Conservation (phyloP, 139 green algal species). For the Chlamydomonas incerta region DNA sequence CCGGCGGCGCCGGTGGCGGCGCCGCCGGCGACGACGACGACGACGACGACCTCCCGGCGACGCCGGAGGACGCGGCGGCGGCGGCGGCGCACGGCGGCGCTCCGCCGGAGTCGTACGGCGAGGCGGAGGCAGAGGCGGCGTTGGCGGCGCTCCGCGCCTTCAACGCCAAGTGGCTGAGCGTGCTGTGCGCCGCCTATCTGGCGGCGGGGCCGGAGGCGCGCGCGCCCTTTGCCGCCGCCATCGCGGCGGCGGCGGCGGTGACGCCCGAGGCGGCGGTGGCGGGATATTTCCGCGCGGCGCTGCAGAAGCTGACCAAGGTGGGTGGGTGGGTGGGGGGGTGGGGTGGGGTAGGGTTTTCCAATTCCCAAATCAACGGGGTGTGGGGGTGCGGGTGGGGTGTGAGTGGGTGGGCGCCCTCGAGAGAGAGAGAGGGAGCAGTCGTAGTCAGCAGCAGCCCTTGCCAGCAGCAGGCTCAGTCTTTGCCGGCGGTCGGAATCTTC, state of each 20-base stretch:
- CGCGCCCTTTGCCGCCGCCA: slow-evolving; percentile 57
- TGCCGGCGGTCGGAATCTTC: too few relatives aligned
- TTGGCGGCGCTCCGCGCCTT: slow-evolving; percentile 67
- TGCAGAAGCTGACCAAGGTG: slow-evolving; percentile 43
- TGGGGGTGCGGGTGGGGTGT: too few relatives aligned
- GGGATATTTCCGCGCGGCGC: slow-evolving; percentile 75
- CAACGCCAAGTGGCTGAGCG: slow-evolving; percentile 84
- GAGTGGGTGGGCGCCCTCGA: too few relatives aligned
- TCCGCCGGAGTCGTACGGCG: slow-evolving; percentile 42
- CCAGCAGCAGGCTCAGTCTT: too few relatives aligned
- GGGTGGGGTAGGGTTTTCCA: neutral
- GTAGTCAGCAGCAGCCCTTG: too few relatives aligned
- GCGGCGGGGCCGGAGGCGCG: slow-evolving; percentile 61
- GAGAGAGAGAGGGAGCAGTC: too few relatives aligned
- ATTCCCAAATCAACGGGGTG: too few relatives aligned
- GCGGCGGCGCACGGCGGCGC: slow-evolving; percentile 47
- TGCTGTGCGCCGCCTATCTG: slow-evolving; percentile 72
- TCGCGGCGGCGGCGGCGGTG: slow-evolving; percentile 79
- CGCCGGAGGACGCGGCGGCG: slow-evolving; percentile 6
- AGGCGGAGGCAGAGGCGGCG: slow-evolving; percentile 54
- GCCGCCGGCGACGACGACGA: slow-evolving; percentile 41
- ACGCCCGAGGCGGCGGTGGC: slow-evolving; percentile 56
- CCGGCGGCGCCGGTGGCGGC: neutral
- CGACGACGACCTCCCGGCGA: slow-evolving; percentile 11
- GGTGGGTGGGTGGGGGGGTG: neutral